Conservation (phyloP, 2,329 filamentous ascomycete species). For the Fusarium hainanense region DNA sequence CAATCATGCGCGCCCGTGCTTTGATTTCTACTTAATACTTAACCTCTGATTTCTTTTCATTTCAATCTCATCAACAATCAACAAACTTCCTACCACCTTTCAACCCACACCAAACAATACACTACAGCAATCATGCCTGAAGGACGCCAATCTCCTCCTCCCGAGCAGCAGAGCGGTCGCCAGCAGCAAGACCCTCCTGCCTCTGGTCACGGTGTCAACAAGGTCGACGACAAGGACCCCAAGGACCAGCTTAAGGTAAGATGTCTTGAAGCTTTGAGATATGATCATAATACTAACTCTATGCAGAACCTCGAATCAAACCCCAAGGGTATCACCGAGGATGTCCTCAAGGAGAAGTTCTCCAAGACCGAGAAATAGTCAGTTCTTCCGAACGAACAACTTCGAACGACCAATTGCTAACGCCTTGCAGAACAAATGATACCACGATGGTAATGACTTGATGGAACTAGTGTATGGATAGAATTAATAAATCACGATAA, state of each 20-base stretch:
- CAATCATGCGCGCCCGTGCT: slow-evolving; percentile 27
- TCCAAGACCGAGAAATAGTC: slow-evolving; percentile 56
- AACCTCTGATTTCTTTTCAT: neutral
- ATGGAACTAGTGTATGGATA: slow-evolving; percentile 15
- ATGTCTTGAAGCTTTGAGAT: neutral
- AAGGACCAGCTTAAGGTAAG: slow-evolving; percentile 65
- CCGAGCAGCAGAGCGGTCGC: slow-evolving; percentile 72
- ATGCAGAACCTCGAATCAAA: slow-evolving; percentile 68
- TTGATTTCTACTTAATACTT: slow-evolving; percentile 10
- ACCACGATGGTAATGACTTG: slow-evolving; percentile 10
- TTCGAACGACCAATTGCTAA: neutral
- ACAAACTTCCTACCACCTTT: neutral
- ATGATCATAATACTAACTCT: neutral
- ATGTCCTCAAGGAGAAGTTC: slow-evolving; percentile 70
- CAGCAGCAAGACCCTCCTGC: slow-evolving; percentile 71
- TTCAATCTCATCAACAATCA: neutral
- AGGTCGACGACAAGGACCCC: slow-evolving; percentile 58
- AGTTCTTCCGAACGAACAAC: neutral
- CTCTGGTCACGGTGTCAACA: slow-evolving; percentile 68
- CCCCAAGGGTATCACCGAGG: slow-evolving; percentile 72
- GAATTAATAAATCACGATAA: slow-evolving; percentile 25
- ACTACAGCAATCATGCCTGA: slow-evolving; percentile 69
- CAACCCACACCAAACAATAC: slow-evolving; percentile 1
- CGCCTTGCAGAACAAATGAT: neutral
- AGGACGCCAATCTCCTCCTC: slow-evolving; percentile 82